Percentiles rank a stretch among this genome's conserved stretches.
Conservation (phyloP, 2,329 filamentous ascomycete species). For the Phialophora expanda region DNA sequence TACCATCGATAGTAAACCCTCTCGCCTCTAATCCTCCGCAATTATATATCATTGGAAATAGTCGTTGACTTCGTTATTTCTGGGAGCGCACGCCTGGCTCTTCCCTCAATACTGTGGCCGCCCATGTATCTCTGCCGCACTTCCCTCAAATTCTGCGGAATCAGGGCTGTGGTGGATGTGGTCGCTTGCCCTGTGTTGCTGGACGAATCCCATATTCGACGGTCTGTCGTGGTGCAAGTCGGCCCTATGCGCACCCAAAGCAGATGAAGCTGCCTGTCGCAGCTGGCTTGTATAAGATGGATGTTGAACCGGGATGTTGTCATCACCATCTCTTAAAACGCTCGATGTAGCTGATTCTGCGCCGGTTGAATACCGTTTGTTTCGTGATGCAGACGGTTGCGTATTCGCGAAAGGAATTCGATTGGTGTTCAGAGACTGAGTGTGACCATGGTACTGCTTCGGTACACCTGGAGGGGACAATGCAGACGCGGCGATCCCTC, state of each 20-base stretch:
- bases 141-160: constrained; percentile 34
- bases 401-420: constrained; percentile 49
- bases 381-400: constrained; percentile 21
- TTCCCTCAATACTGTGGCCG: constrained; percentile 15
- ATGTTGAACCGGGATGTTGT: constrained; percentile 34
- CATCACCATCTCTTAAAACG: constrained; percentile 41
- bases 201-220: constrained; percentile 57
- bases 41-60: constrained; percentile 13
- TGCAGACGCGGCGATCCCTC: constrained; percentile 29
- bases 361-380: constrained; percentile 35
- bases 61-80: constrained; percentile 19
- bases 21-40: background rate
- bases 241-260: constrained; percentile 42
- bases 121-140: constrained; percentile 35
- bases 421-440: constrained; percentile 40
- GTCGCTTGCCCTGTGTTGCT: constrained; percentile 55
- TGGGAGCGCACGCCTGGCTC: background rate
- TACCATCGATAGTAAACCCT: background rate
- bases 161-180: constrained; percentile 53
- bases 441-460: constrained; percentile 21
- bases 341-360: constrained; percentile 47
- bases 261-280: constrained; percentile 41
- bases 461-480: constrained; percentile 24
- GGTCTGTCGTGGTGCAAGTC: constrained; percentile 51
- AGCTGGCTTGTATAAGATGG: constrained; percentile 37